Conservation (phyloP, 768 basidiomycete species). For the Mycena alexandri region DNA sequence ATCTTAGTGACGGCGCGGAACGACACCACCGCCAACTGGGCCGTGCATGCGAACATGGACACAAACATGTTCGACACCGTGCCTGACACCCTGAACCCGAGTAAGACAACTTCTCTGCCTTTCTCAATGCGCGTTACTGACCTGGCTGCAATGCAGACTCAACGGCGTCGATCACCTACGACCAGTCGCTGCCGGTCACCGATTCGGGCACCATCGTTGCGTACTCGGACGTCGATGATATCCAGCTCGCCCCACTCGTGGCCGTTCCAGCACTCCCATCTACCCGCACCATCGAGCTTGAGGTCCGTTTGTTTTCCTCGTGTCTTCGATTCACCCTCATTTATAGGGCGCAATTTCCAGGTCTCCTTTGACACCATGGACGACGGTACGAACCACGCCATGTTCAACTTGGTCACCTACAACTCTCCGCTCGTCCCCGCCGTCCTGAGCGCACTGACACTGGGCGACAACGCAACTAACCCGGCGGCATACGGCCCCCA, state of each 20-base stretch:
- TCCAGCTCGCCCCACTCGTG: constrained; percentile 72
- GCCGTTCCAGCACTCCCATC: constrained; percentile 61
- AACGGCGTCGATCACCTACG: constrained; percentile 88
- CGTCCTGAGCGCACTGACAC: constrained; percentile 79
- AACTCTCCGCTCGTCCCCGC: constrained; percentile 80
- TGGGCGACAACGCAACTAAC: constrained; percentile 80
- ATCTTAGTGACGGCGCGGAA: constrained; percentile 93
- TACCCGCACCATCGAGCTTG: constrained; percentile 75
- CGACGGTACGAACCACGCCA: constrained; percentile 88
- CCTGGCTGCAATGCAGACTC: constrained; percentile 62
- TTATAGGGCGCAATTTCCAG: too few relatives aligned
- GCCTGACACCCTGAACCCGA: constrained; percentile 79
- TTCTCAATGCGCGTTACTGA: constrained; percentile 16
- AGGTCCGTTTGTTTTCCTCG: constrained; percentile 45
- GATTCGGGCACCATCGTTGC: constrained; percentile 65
- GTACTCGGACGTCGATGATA: constrained; percentile 78
- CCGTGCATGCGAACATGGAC: constrained; percentile 93
- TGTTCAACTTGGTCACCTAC: constrained; percentile 79
- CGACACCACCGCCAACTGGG: constrained; percentile 87
- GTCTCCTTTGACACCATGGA: constrained; percentile 85
- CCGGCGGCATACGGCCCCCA: constrained; percentile 81
- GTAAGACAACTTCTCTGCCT: constrained; percentile 53
- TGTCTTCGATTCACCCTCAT: too few relatives aligned
- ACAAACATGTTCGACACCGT: constrained; percentile 89
- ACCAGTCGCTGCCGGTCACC: constrained; percentile 61